Base-by-base conservation (phyloP, 371 early-diverging fungal species). In the Syncephalis fuscata region DNA sequence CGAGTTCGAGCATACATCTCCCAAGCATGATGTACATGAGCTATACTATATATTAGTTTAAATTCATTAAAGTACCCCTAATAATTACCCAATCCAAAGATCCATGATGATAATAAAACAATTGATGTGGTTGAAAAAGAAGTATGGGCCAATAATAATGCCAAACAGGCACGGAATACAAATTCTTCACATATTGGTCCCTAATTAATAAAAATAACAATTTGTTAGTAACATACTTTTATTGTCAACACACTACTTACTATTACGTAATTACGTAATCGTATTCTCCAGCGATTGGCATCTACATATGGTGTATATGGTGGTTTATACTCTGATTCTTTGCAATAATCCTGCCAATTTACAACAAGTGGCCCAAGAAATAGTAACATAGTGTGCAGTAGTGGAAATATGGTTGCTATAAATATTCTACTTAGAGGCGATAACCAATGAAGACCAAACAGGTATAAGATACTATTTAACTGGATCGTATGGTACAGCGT, bases 111-210 rank as follows among this genome's bases (percentile, higher is more conserved):
- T 1, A 16, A 5, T 37, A 58, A 48, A 2, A 67, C 53, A 17
- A 37, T 55, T 21, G 37, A 10, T 38, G 38, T n/a, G 9, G 7
- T 10, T 2, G 51, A 27, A 38, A 48, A 41, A 1, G 57, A 53
- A 10, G 60, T 54, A 15, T 27, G 43, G 14, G 44, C 22, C 15
- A 49, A 41, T 8, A 64, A 46, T 22, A 62, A 56, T 0, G 59
- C 40, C 59, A 70, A 65, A 49, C 58, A 64, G 5, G 53, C 52
- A 10, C 70, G 57, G 44, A 70, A 70, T 19, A 64, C 52, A 23
- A 66, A 39, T 43, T 70, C 70, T 49, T 70, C 70, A 40, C 57
- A 39, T 15, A 62, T 25, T 23, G 70, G 70, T 1, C 63, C 68
- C 62, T 67, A 24, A 32, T 32, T 11, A 32, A 4, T 7, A 32